phyloP scores from a whole-genome alignment of 192 early-diverging fungal genomes.

The Dispira parvispora region DNA sequence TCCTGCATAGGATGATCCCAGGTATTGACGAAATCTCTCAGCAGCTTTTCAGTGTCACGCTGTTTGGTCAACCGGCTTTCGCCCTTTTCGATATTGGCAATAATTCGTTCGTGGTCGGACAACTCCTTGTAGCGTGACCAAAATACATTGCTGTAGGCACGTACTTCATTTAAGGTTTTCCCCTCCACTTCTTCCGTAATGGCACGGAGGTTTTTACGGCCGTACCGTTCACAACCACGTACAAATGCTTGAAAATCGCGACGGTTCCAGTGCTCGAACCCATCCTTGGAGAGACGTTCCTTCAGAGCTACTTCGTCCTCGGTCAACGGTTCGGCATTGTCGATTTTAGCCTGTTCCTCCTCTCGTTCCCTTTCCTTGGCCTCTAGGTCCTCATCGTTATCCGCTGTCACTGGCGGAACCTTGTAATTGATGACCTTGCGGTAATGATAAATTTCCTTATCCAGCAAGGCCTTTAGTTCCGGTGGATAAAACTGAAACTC shows the following conservation, averaged over 20 bases:
- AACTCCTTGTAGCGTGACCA: constrained; percentile 82
- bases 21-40: constrained; percentile 52
- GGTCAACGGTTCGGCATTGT: constrained; percentile 73
- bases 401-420: constrained; percentile 33
- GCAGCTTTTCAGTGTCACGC: constrained; percentile 64
- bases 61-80: constrained; percentile 64
- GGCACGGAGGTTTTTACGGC: constrained; percentile 50
- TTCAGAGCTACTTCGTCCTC: constrained; percentile 76
- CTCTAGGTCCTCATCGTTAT: constrained; percentile 32
- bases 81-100: constrained; percentile 76
- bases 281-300: constrained; percentile 41
- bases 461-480: constrained; percentile 58
- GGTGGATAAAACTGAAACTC: constrained; percentile 91
- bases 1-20: constrained; percentile 71
- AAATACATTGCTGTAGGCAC: constrained; percentile 70
- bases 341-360: constrained; percentile 72
- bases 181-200: constrained; percentile 85
- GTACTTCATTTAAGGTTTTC: constrained; percentile 75
- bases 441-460: constrained; percentile 63
- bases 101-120: constrained; percentile 69
- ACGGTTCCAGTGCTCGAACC: constrained; percentile 81
- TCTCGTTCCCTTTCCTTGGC: constrained; percentile 27
- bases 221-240: constrained; percentile 72
- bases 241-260: constrained; percentile 79
- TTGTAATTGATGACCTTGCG: constrained; percentile 56